These are phyloP conservation scores for Cladosporium sp. DNA, from an alignment of 2,329 filamentous ascomycete species.

Conservation along the genomic window DNA sequence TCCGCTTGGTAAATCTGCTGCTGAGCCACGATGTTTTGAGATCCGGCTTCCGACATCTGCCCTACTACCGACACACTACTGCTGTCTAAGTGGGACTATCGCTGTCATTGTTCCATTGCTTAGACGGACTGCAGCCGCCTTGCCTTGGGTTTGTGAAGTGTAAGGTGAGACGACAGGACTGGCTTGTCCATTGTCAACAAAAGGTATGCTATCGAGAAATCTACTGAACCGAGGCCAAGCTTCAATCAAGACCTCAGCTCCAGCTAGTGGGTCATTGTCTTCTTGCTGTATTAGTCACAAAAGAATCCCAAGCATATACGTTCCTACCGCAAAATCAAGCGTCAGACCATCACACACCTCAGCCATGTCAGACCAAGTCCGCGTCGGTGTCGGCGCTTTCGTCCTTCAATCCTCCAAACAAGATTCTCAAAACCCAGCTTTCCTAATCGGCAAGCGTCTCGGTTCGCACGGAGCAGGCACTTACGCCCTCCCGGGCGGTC, in stretches of 20 bases:
- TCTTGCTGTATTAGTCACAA: background rate
- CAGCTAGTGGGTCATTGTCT: background rate
- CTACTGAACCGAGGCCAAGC: background rate
- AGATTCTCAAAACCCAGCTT: conserved; percentile 31
- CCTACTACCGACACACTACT: background rate
- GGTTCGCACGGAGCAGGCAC: conserved; percentile 46
- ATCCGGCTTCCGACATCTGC: conserved; percentile 3
- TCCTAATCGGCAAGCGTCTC: conserved; percentile 46
- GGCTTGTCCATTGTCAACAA: background rate
- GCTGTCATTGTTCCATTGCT: background rate
- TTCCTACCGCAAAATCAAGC: background rate
- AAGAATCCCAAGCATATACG: background rate
- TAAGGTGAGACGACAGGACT: background rate
- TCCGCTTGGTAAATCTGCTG: background rate
- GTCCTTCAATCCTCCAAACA: conserved; percentile 24
- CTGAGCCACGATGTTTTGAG: conserved; percentile 4
- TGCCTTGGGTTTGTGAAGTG: background rate
- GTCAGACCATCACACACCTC: background rate
- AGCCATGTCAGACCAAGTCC: conserved; percentile 11
- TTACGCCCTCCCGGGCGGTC: conserved; percentile 62
- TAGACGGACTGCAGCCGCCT: background rate
- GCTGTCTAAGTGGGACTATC: conserved; percentile 3
- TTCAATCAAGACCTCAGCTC: background rate
- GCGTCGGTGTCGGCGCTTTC: conserved; percentile 48
- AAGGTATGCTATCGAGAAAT: background rate